phyloP scores from a whole-genome alignment of 2,329 filamentous ascomycete genomes.

The Pestalotiopsis sp. region DNA sequence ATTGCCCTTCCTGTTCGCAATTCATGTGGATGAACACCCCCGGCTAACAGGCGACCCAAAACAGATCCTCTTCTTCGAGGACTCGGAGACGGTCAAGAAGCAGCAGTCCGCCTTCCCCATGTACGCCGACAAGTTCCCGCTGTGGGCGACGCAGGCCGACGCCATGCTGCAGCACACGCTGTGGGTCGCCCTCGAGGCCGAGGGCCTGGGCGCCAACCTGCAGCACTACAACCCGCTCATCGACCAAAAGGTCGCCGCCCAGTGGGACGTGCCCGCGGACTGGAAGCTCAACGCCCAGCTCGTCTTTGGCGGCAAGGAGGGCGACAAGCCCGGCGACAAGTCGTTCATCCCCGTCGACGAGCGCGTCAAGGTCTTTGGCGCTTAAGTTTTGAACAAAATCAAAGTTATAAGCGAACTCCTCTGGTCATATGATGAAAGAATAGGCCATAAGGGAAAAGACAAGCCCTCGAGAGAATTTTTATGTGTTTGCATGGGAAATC shows the following conservation, averaged over 20 bases:
- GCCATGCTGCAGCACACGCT: constrained; percentile 82
- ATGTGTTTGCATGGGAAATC: constrained; percentile 15
- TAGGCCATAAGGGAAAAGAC: neutral
- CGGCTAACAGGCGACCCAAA: too few relatives aligned
- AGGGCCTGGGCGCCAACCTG: constrained; percentile 85
- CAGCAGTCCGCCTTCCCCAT: constrained; percentile 71
- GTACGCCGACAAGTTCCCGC: constrained; percentile 80
- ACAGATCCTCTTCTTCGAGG: constrained; percentile 83
- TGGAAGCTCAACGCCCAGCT: constrained; percentile 85
- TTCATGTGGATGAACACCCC: neutral
- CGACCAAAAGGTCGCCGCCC: constrained; percentile 68
- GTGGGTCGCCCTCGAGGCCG: constrained; percentile 82
- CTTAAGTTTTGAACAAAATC: constrained; percentile 36
- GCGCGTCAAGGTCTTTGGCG: constrained; percentile 67
- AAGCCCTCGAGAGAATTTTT: neutral
- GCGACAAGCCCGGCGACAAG: constrained; percentile 64
- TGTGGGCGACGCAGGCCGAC: constrained; percentile 75
- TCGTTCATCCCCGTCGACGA: constrained; percentile 66
- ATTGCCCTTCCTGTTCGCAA: neutral
- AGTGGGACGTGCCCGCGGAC: constrained; percentile 71
- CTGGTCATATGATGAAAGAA: neutral
- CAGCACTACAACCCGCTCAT: constrained; percentile 94
- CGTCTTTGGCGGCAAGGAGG: constrained; percentile 71
- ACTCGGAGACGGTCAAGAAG: constrained; percentile 66
- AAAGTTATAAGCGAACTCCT: too few relatives aligned